These are phyloP conservation scores for Aegilops tauschii DNA, from an alignment of 176 grass and related monocot genomes.

Conservation along the genomic window DNA sequence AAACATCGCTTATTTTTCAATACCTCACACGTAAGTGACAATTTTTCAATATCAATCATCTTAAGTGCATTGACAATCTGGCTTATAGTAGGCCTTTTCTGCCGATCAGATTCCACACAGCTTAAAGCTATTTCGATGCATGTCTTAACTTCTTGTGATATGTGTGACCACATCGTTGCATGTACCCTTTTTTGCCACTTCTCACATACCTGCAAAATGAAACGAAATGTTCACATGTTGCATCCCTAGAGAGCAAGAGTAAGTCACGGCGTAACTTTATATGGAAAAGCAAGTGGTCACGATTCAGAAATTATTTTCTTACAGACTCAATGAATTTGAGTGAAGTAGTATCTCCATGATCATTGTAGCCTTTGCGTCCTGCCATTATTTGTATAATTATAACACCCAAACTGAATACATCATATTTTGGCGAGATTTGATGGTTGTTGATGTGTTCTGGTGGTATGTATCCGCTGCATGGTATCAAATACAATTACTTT, in stretches of 20 bases:
- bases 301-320: no score
- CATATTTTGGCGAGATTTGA: not conserved
- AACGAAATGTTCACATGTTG: no score
- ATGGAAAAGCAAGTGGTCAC: no score
- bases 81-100: not conserved
- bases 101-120: rapidly evolving
- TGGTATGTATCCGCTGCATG: not conserved
- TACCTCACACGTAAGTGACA: not conserved
- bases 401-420: not conserved
- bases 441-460: not conserved
- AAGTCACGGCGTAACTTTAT: no score
- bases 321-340: no score
- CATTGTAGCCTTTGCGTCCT: not conserved
- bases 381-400: not conserved
- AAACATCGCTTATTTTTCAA: no score
- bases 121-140: not conserved
- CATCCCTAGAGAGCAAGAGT: no score
- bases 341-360: no score
- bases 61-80: not conserved
- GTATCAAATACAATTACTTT: not conserved
- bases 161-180: not conserved
- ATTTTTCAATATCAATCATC: not conserved
- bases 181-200: not conserved
- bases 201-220: not conserved
- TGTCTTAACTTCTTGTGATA: not conserved